Evolutionary conservation across 1,284 basidiomycete genomes (phyloP).

Genomic region (Irpex lacteus): DNA sequence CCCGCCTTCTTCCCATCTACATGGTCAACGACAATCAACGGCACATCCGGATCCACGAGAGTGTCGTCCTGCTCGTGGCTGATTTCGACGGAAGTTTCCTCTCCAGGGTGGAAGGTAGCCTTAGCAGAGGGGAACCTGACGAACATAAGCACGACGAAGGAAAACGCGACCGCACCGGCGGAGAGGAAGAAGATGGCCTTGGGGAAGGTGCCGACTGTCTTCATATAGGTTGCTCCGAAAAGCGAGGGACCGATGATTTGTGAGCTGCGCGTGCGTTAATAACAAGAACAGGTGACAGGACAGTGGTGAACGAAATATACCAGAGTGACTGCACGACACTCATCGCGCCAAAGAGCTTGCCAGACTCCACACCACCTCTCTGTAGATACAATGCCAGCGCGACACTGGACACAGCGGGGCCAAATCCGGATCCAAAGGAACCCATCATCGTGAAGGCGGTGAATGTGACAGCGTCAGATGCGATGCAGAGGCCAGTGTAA

Average conservation of each 20-base stretch:
- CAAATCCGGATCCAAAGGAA: slow-evolving; percentile 56
- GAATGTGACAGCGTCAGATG: slow-evolving; percentile 43
- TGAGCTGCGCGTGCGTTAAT: slow-evolving; percentile 30
- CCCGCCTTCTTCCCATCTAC: neutral
- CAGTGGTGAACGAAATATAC: slow-evolving; percentile 35
- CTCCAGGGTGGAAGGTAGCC: slow-evolving; percentile 7
- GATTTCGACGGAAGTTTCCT: slow-evolving; percentile 21
- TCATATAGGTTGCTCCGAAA: slow-evolving; percentile 58
- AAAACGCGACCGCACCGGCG: slow-evolving; percentile 32
- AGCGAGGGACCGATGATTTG: slow-evolving; percentile 58
- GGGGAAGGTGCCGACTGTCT: slow-evolving; percentile 58
- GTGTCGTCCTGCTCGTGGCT: slow-evolving; percentile 4
- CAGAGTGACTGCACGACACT: slow-evolving; percentile 65
- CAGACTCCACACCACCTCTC: slow-evolving; percentile 49
- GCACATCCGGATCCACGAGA: slow-evolving; percentile 4
- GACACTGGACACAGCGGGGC: slow-evolving; percentile 64
- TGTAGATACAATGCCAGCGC: slow-evolving; percentile 59
- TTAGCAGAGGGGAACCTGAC: slow-evolving; percentile 40
- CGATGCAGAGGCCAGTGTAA: slow-evolving; percentile 49
- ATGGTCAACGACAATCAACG: slow-evolving; percentile 12
- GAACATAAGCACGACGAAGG: slow-evolving; percentile 42
- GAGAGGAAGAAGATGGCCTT: slow-evolving; percentile 54
- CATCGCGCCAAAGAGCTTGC: slow-evolving; percentile 69
- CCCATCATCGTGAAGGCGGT: slow-evolving; percentile 43
- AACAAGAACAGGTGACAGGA: no score